Percentiles rank a stretch among this genome's conserved stretches.
Conservation (phyloP, 179 eudicot genomes). For the Monotropa hypopitys region DNA sequence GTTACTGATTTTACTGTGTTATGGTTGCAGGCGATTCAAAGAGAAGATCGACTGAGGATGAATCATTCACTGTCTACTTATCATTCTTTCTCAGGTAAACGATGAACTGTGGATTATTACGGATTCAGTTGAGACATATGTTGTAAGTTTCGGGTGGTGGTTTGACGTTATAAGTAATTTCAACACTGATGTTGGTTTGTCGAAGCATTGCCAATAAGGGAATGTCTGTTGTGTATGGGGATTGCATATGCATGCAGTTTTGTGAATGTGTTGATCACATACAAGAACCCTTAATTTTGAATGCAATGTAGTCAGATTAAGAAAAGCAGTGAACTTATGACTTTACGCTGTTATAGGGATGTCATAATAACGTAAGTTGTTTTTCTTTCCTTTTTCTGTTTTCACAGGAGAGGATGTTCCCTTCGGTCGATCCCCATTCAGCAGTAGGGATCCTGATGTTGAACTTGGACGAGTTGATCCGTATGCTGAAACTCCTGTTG, state of each 20-base stretch:
- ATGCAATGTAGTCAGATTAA: background rate
- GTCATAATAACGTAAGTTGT: background rate
- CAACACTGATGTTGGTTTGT: background rate
- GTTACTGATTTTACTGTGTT: constrained; percentile 4
- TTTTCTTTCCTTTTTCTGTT: background rate
- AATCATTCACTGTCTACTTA: constrained; percentile 30
- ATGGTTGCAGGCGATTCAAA: constrained; percentile 46
- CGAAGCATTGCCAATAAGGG: background rate
- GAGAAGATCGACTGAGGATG: constrained; percentile 56
- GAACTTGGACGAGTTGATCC: constrained; percentile 41
- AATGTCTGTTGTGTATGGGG: background rate
- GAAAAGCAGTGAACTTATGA: background rate
- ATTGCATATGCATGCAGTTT: background rate
- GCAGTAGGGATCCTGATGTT: constrained; percentile 45
- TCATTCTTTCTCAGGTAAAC: constrained; percentile 59
- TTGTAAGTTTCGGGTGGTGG: background rate
- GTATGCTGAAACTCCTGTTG: constrained; percentile 40
- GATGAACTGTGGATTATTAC: background rate
- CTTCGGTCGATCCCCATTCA: constrained; percentile 39
- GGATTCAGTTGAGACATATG: background rate
- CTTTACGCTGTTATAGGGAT: background rate
- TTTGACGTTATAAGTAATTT: background rate
- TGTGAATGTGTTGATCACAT: background rate
- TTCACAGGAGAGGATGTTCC: constrained; percentile 52
- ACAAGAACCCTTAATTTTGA: background rate